Evolutionary conservation across 2,329 filamentous ascomycete species (phyloP), one percentile per base, ranked within the genome.

Genomic region (Botrytis byssoidea): DNA sequence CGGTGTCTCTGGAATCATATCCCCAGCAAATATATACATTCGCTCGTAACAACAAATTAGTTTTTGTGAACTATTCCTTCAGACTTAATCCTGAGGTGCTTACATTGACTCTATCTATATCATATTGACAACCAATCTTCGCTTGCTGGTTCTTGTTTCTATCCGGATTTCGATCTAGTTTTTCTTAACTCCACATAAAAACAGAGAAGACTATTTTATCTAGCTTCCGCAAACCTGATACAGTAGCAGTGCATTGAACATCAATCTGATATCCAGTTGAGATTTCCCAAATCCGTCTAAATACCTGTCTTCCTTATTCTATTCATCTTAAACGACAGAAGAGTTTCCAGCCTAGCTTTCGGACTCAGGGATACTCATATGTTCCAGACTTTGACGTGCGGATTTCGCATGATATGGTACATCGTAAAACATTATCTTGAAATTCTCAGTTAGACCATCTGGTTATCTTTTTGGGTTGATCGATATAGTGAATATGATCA

Each of bases 1-100:
- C 3, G 0, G 3, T 3, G 4, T 29, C 14, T 32, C 14, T 32
- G 7, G 1, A 6, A 29, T 29, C 1, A 8, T 18, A 29, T 32
- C 5, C 2, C n/a, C 0, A 29, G 6, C 51, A 29, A 29, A 29
- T 3, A 57, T 2, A 55, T 16, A 29, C 14, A 18, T 2, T 18
- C 14, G 6, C n/a, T 32, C n/a, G 51, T n/a, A 29, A 9, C 14
- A 29, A 3, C 0, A 2, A 29, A 57, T 57, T 8, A 14, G 3
- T 2, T 57, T 51, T 57, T 32, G n/a, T 57, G n/a, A 57, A 29
- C 16, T 29, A 9, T 57, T 57, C 51, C 51, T 18, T 8, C n/a
- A 16, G 25, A n/a, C 25, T 55, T n/a, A 3, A 51, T 51, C 12
- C 12, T n/a, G 25, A 55, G 25, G 25, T 55, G 16, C 12, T n/a